Evolutionary conservation across 2,329 filamentous ascomycete genomes (phyloP), one percentile per base, ranked within the genome.

Genomic region (Alternaria atra): DNA sequence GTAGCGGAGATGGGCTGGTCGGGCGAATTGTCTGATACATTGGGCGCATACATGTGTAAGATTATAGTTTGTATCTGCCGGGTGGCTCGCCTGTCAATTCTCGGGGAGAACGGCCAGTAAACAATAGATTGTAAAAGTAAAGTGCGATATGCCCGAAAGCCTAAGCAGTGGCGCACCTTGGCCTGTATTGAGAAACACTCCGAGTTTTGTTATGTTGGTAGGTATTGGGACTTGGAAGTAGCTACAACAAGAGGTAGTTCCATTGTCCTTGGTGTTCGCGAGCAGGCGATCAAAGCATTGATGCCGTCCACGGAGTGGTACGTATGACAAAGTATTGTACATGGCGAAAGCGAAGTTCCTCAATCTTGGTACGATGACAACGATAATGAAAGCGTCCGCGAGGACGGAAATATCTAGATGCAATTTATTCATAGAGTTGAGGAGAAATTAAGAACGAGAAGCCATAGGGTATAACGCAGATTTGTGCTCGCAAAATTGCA

Each of bases 391-490:
- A 58, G 44, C 27, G 46, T 65, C 67, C 60, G 55, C 51, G 67
- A 65, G 58, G 67, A 65, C 55, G 25, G 30, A 27, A 23, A 48
- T 53, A 27, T 70, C 67, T 70, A 70, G 43, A 60, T 62, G 55
- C 52, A 47, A 47, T 43, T 57, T 64, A 25, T 43, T 48, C 27
- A 29, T 48, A 27, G 29, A 20, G 50, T 44, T 23, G 17, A 37
- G 35, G 34, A 43, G 13, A 52, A 35, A 55, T 27, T 17, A 44
- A 46, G 15, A 25, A 40, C 30, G 13, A 55, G 44, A 44, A 51
- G 32, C 52, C 48, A 58, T 30, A 46, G 60, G 66, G 65, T 64
- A 69, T 66, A 67, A 67, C 39, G 63, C 62, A 54, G 43, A 54
- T 50, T 44, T 47, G 35, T 57, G 52, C 55, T 63, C 47, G 56